These are phyloP conservation scores for Penicillium lividum DNA, from an alignment of 495 filamentous ascomycete genomes.

Conservation along the genomic window DNA sequence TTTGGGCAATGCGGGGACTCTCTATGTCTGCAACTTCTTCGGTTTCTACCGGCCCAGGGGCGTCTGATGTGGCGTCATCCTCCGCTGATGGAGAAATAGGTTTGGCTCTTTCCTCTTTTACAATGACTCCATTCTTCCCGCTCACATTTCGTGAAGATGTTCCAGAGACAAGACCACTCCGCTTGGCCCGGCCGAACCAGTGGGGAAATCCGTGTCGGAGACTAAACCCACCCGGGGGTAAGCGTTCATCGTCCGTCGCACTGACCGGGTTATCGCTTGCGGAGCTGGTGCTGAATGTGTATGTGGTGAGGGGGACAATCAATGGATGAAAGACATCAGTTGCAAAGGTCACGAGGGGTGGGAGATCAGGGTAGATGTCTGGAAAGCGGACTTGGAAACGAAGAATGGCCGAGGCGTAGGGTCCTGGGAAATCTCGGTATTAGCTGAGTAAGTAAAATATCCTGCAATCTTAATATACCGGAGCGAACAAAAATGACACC, in stretches of 20 bases:
- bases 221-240: slow-evolving; percentile 86
- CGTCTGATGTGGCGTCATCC: not conserved
- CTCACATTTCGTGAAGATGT: slow-evolving; percentile 41
- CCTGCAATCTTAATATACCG: slow-evolving; percentile 50
- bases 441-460: not conserved
- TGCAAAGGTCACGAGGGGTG: slow-evolving; percentile 81
- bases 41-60: slow-evolving; percentile 2
- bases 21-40: slow-evolving; percentile 8
- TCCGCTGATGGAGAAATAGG: slow-evolving; percentile 5
- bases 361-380: slow-evolving; percentile 70
- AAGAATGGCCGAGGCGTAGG: slow-evolving; percentile 83
- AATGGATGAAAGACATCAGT: slow-evolving; percentile 95
- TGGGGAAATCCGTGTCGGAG: slow-evolving; percentile 85
- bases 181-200: slow-evolving; percentile 68
- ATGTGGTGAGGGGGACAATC: slow-evolving; percentile 84
- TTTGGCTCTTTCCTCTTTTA: not conserved
- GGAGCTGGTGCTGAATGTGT: slow-evolving; percentile 79
- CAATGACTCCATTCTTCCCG: slow-evolving; percentile 20
- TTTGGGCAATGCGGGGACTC: slow-evolving; percentile 14
- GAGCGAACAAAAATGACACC: slow-evolving; percentile 89
- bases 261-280: slow-evolving; percentile 70
- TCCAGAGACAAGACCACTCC: slow-evolving; percentile 32
- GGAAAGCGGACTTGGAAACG: slow-evolving; percentile 91
- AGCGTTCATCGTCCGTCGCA: slow-evolving; percentile 74
- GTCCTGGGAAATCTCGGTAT: slow-evolving; percentile 52